These are phyloP conservation scores for Tolypocladium amazonense DNA, from an alignment of 2,329 filamentous ascomycete genomes.

Conservation along the genomic window DNA sequence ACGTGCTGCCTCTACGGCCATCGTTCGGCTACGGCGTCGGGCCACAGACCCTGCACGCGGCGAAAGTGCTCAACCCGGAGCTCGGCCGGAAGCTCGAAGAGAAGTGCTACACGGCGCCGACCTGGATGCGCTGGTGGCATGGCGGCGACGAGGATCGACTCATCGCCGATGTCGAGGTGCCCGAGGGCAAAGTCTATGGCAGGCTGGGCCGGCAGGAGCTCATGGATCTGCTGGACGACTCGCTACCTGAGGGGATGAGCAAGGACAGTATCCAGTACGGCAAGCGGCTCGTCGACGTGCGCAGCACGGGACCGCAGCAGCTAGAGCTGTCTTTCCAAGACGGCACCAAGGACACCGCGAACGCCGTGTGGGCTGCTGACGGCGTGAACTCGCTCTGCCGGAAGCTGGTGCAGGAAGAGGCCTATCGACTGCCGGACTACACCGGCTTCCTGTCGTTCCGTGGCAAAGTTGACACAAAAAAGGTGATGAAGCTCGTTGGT, in stretches of 20 bases:
- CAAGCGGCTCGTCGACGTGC: neutral
- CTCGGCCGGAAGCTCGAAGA: neutral
- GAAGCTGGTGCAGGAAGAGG: neutral
- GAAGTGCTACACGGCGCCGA: neutral
- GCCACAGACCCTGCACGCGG: neutral
- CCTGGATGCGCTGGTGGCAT: slow-evolving; percentile 2
- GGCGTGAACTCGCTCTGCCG: slow-evolving; percentile 1
- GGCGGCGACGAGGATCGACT: slow-evolving; percentile 1
- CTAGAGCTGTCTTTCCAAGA: neutral
- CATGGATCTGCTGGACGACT: neutral
- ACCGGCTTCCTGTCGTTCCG: neutral
- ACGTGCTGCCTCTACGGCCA: neutral
- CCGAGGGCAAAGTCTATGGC: neutral
- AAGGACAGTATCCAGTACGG: neutral
- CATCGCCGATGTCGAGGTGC: slow-evolving; percentile 1
- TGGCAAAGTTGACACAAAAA: neutral
- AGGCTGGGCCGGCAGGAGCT: slow-evolving; percentile 1
- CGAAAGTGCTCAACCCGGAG: neutral
- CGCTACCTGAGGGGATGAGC: neutral
- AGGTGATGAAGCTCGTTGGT: neutral
- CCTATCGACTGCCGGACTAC: neutral
- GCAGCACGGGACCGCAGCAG: neutral
- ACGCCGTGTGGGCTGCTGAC: slow-evolving; percentile 2
- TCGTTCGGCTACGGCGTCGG: slow-evolving; percentile 1
- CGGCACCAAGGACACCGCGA: neutral